Percentiles rank a stretch among this genome's conserved stretches.
phyloP scores from a whole-genome alignment of 331 rosid genomes.

The Pyracantha coccinea region DNA sequence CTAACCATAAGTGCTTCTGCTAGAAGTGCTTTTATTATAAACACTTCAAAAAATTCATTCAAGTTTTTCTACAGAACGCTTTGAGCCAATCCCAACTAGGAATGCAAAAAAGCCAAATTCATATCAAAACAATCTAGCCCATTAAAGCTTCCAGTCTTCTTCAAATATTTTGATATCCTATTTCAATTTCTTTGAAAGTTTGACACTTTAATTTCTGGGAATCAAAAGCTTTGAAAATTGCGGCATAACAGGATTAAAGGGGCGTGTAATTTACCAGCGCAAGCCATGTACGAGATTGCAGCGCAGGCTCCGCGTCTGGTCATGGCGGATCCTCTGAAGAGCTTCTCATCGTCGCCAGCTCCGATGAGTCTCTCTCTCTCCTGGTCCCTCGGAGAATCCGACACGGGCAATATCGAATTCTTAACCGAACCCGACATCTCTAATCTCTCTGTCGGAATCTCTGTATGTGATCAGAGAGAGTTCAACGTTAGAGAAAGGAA shows the following conservation, averaged over 20 bases:
- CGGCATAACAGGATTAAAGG: neutral
- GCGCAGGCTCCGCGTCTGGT: slow-evolving; percentile 84
- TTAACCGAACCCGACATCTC: slow-evolving; percentile 49
- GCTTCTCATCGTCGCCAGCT: slow-evolving; percentile 32
- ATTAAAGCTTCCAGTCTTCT: neutral
- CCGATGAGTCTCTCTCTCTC: slow-evolving; percentile 42
- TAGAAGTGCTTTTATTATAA: neutral
- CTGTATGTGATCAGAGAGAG: neutral
- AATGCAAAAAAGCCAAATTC: neutral
- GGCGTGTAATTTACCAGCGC: slow-evolving; percentile 45
- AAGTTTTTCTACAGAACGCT: neutral
- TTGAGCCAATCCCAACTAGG: neutral
- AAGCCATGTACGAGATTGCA: slow-evolving; percentile 82
- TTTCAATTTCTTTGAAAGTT: neutral
- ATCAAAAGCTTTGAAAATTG: neutral
- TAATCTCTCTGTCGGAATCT: neutral
- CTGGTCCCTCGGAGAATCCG: slow-evolving; percentile 54
- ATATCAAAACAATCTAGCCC: neutral
- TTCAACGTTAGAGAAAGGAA: neutral
- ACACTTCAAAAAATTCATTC: too few relatives aligned
- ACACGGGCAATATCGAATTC: slow-evolving; percentile 46
- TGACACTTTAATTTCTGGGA: neutral
- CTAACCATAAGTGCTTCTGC: neutral
- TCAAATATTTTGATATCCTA: neutral
- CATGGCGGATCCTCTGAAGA: slow-evolving; percentile 85